These are phyloP conservation scores for Lentithecium fluviatile DNA, from an alignment of 495 filamentous ascomycete genomes.

Conservation along the genomic window DNA sequence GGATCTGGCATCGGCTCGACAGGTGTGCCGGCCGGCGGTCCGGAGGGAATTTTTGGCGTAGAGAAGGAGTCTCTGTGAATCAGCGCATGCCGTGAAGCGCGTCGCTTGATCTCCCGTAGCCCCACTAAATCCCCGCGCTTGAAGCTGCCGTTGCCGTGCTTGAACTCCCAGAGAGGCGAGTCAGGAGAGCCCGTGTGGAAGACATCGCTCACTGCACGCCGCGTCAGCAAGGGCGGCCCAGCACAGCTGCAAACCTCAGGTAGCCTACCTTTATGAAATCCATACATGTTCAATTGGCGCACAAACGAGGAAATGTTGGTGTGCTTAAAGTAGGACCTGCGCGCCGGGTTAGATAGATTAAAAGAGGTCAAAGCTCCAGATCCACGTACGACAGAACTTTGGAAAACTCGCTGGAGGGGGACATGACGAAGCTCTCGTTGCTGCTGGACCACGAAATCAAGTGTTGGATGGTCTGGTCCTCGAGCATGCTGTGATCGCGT, in stretches of 20 bases:
- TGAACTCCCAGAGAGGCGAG: slow-evolving; percentile 96
- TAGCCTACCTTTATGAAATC: slow-evolving; percentile 92
- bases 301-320: slow-evolving; percentile 99
- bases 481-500: slow-evolving; percentile 75
- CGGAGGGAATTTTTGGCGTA: slow-evolving; percentile 62
- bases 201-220: slow-evolving; percentile 82
- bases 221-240: slow-evolving; percentile 9
- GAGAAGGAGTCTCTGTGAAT: slow-evolving; percentile 94
- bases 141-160: slow-evolving; percentile 97
- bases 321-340: slow-evolving; percentile 91
- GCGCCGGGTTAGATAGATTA: slow-evolving; percentile 45
- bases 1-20: slow-evolving; percentile 77
- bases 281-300: slow-evolving; percentile 98
- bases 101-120: slow-evolving; percentile 90
- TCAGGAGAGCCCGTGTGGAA: slow-evolving; percentile 97
- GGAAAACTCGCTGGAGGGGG: slow-evolving; percentile 93
- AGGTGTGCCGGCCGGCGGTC: slow-evolving; percentile 71
- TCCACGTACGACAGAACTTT: slow-evolving; percentile 88
- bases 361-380: slow-evolving; percentile 30
- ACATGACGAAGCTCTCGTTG: slow-evolving; percentile 98
- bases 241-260: slow-evolving; percentile 2
- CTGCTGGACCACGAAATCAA: slow-evolving; percentile 92
- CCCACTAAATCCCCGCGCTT: slow-evolving; percentile 90
- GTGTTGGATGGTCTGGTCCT: slow-evolving; percentile 88
- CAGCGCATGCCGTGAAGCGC: slow-evolving; percentile 92